Base-by-base conservation (phyloP, 2,329 filamentous ascomycete genomes). In the Fusarium multiceps region DNA sequence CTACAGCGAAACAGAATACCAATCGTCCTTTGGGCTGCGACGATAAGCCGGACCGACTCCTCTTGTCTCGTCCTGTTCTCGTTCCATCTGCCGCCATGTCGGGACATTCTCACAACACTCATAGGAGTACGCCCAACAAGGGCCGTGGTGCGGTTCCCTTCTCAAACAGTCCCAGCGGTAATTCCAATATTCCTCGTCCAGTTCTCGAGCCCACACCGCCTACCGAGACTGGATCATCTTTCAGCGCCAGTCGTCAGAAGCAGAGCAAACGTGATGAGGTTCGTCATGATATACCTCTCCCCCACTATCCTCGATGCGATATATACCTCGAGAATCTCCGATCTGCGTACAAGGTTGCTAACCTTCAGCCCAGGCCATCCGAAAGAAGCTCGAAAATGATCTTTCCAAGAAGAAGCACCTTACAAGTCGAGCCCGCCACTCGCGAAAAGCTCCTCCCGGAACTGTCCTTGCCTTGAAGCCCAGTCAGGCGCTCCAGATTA, bases 181-280 rank as follows among this genome's bases (percentile, higher is more conserved):
- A 84, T 63, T 93, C 92, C 51, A 86, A 82, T 77, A 94, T 94
- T 77, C 92, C 91, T 74, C 87, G 92, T 75, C 92, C 92, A 47
- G 88, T 92, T 53, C 84, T 89, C 69, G 92, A 94, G 53, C 59
- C 65, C 23, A 40, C 67, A 46, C 82, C 86, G 72, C 83, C 85
- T 70, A 89, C 84, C 82, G 91, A 92, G 74, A 72, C 81, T 59
- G 82, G 79, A 70, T 92, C 93, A 58, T 90, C 92, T 42, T 88
- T 98, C 83, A 98, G 93, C 83, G 93, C 94, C 75, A 98, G 95
- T 82, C 90, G 96, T 78, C 93, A 96, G 81, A 98, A 98, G 84
- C 95, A 98, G 86, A 92, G 91, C 74, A 98, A 98, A 85, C 91
- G 94, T 82, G 96, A 99, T 90, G 96, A 99, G 92, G 96, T 99